Base-by-base conservation (phyloP, 305 asterid genomes). In the Fraxinus albicans region DNA sequence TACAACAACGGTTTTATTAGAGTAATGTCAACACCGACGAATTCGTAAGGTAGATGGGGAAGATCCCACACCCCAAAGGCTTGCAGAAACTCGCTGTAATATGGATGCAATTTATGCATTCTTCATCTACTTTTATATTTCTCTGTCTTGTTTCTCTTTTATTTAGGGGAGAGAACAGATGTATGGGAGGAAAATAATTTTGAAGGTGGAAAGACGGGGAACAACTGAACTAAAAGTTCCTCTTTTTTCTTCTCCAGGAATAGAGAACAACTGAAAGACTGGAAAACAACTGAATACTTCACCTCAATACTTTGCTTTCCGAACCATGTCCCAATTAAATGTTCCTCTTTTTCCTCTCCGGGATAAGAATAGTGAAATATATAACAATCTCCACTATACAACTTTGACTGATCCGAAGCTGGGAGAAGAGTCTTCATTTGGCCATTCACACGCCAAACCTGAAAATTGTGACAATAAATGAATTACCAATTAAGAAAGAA, bases 321-420 rank as follows among this genome's bases (percentile, higher is more conserved):
- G 65, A 95, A 82, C 98, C 98, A 95, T 36, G 97, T 88, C 85
- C 97, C 97, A 35, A 93, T 89, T 29, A 94, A 86, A 79, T 83
- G 88, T 81, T 92, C 97, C 73, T 93, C 98, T 83, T 88, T 88
- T 84, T 90, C 98, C 40, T 93, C 88, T 83, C 90, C 92, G 47
- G 92, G 88, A 89, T 90, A 95, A 36, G 90, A 87, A 88, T 93
- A 93, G 82, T 95, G 98, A 79, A 92, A 86, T 81, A 94, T 91
- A 86, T 95, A 95, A 91, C 98, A 95, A 88, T 95, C 98, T 85
- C 97, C 98, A 79, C 93, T 89, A 82, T 89, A 95, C 79, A 95
- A 90, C 82, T 89, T 92, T 75, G 90, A 85, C 83, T 91, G 95
- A 36, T 92, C 96, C 17, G 86, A 85, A 77, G 76, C 87, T 50